A percentile compares a stretch with the other conserved stretches of the same genome.
phyloP scores from a whole-genome alignment of 345 rosid genomes.

The Lepidium sativum region DNA sequence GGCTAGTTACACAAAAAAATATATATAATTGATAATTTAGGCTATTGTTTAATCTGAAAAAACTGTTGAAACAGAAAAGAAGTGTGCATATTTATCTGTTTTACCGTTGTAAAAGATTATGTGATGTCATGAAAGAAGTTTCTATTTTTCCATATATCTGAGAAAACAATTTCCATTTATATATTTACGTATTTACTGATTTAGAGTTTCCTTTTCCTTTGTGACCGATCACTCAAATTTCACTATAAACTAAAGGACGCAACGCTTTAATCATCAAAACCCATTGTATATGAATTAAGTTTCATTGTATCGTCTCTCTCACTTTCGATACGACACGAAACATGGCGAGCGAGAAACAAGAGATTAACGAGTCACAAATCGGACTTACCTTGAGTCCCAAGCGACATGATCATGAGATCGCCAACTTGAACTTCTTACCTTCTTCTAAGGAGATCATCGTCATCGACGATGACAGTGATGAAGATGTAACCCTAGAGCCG shows the following conservation, averaged over 20 bases:
- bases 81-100: not conserved
- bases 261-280: too few relatives aligned
- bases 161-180: not conserved
- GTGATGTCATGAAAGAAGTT: not conserved
- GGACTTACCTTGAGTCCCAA: not conserved
- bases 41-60: not conserved
- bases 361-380: not conserved
- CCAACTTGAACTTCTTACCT: too few relatives aligned
- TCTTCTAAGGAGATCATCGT: too few relatives aligned
- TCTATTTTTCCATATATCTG: not conserved
- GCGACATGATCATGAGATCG: not conserved
- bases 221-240: not conserved
- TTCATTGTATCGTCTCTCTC: not conserved
- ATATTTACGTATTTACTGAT: too few relatives aligned
- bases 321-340: not conserved
- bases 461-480: not conserved
- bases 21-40: not conserved
- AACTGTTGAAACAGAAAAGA: too few relatives aligned
- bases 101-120: not conserved
- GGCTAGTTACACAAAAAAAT: too few relatives aligned
- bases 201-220: not conserved
- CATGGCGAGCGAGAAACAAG: conserved; percentile 7
- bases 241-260: too few relatives aligned
- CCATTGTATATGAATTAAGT: not conserved
- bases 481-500: not conserved